phyloP scores from a whole-genome alignment of 441 rosid species.

The Gossypium schwendimanii region DNA sequence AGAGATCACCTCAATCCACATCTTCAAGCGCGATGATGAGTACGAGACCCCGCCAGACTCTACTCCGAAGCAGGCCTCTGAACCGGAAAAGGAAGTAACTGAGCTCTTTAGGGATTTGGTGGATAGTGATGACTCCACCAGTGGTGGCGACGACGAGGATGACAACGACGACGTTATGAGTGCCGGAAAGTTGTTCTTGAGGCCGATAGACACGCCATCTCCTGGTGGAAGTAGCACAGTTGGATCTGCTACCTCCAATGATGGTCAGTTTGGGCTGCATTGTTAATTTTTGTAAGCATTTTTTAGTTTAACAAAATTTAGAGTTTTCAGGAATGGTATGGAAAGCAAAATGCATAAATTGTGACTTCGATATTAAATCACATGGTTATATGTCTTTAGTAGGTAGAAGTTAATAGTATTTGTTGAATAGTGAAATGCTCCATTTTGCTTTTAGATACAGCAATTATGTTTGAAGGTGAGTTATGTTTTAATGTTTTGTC shows the following conservation, averaged over 20 bases:
- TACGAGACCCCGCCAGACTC: conserved; percentile 53
- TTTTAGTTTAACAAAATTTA: background rate
- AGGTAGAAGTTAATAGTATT: background rate
- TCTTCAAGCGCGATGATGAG: conserved; percentile 82
- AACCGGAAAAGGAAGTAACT: conserved; percentile 27
- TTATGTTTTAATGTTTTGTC: background rate
- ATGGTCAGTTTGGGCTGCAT: conserved; percentile 8
- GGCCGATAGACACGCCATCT: conserved; percentile 37
- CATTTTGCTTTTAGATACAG: background rate
- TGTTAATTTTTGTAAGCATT: background rate
- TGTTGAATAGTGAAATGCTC: background rate
- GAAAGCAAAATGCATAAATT: background rate
- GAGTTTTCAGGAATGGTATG: background rate
- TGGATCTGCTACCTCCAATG: conserved; percentile 64
- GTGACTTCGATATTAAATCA: background rate
- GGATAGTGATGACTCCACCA: conserved; percentile 45
- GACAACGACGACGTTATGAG: conserved; percentile 29
- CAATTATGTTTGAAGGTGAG: background rate
- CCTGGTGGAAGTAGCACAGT: conserved; percentile 54
- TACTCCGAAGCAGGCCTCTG: conserved; percentile 24
- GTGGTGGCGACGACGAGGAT: conserved; percentile 19
- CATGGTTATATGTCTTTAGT: background rate
- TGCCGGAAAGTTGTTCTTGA: conserved; percentile 43
- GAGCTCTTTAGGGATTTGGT: conserved; percentile 54
- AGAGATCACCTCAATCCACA: conserved; percentile 82